Base-by-base conservation (phyloP, 2,329 filamentous ascomycete species). In the Byssothecium circinans region DNA sequence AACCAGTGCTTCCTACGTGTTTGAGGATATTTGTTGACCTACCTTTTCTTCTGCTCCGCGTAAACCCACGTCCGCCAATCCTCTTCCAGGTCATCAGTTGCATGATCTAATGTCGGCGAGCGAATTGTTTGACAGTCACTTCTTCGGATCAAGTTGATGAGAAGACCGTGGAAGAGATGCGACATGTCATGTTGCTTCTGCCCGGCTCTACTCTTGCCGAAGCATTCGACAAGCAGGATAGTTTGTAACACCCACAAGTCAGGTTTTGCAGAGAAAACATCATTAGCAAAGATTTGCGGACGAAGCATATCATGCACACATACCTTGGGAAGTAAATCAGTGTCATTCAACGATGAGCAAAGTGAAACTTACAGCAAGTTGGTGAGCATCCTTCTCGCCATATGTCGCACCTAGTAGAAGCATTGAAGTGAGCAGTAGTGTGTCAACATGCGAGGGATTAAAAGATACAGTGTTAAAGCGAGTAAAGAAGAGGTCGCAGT, bases 111-210 rank as follows among this genome's bases (percentile, higher is more conserved):
- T 1, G 62, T 61, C 6, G 69, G 65, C 19, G 73, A 67, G 2
- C 71, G 70, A 33, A 77, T 73, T 22, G 67, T 74, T 45, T 79
- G 78, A 50, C 77, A 81, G 46, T 77, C 76, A 44, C 78, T 80
- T 41, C 79, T 69, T 17, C 78, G 72, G 25, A 81, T 80, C 1
- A 81, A 65, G 41, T 81, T 81, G 56, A 81, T 81, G 2, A 81
- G 63, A 0, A 81, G 62, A 2, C 78, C 79, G 57, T 81, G 78
- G 54, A 81, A 85, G 0, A 86, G 64, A 56, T 85, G 82, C 3
- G 80, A 80, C 74, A 82, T 82, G 20, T 86, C 82, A 49, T 84
- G 80, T 55, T 86, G 82, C 40, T 81, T 81, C 51, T 83, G 81
- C 0, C 82, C 82, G 0, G 82, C 82, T 45, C 82, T 71, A 30